A percentile compares a stretch with the other conserved stretches of the same genome.
These are phyloP conservation scores for Geranium rotundifolium DNA, from an alignment of 345 rosid species.

Conservation along the genomic window DNA sequence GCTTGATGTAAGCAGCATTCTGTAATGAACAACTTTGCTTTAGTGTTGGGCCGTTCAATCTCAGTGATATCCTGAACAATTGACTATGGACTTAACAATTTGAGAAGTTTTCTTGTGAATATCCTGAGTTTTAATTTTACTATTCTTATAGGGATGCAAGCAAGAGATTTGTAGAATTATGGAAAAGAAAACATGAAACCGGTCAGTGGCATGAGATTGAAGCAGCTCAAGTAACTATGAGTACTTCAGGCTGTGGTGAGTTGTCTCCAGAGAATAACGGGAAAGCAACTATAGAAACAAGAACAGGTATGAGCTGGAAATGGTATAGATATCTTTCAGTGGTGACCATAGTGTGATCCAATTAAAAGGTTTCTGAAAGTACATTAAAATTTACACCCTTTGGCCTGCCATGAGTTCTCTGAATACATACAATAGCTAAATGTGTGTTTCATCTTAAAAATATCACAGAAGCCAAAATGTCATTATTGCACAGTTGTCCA, in stretches of 20 bases:
- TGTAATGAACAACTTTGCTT: not conserved
- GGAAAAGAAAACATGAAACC: slow-evolving; percentile 92
- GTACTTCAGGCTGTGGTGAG: slow-evolving; percentile 39
- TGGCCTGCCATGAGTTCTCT: too few species aligned
- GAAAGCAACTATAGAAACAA: slow-evolving; percentile 24
- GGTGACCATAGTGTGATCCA: too few species aligned
- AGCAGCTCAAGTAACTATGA: slow-evolving; percentile 52
- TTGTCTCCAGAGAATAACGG: slow-evolving; percentile 37
- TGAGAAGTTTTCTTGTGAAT: not conserved
- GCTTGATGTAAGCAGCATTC: slow-evolving; percentile 48
- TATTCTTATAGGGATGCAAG: slow-evolving; percentile 74
- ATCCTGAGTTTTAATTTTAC: slow-evolving; percentile 9
- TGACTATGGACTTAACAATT: not conserved
- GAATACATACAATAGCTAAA: too few species aligned
- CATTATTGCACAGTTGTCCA: too few species aligned
- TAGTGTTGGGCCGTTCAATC: not conserved
- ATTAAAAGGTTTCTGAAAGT: too few species aligned
- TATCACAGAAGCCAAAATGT: too few species aligned
- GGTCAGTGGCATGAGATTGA: slow-evolving; percentile 93
- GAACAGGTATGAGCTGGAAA: slow-evolving; percentile 23
- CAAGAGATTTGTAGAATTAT: slow-evolving; percentile 54
- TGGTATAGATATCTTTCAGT: not conserved
- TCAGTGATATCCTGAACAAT: too few species aligned
- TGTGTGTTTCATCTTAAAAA: too few species aligned
- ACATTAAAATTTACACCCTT: too few species aligned